Percentiles rank a stretch among this genome's conserved stretches.
Conservation (phyloP, 768 basidiomycete species). For the Phylloporus sp. region DNA sequence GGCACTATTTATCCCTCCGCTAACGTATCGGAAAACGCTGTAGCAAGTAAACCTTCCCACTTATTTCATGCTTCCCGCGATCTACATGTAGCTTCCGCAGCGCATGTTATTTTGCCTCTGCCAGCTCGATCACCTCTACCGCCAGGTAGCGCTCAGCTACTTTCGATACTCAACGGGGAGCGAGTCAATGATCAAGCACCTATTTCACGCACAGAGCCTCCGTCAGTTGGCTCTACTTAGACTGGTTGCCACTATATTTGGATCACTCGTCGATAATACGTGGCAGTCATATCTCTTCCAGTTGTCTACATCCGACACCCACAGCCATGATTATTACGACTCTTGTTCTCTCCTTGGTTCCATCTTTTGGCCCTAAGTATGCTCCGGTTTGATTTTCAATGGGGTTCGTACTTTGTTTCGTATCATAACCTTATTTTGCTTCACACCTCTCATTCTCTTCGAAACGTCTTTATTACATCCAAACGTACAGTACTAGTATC, state of each 20-base stretch:
- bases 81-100: conserved; percentile 9
- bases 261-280: conserved; percentile 7
- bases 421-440: conserved; percentile 30
- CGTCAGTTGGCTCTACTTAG: conserved; percentile 25
- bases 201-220: conserved; percentile 6
- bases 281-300: conserved; percentile 5
- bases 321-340: neutral
- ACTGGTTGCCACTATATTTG: conserved; percentile 18
- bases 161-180: conserved; percentile 35
- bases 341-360: conserved; percentile 15
- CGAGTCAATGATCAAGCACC: conserved; percentile 11
- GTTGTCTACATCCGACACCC: neutral
- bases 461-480: conserved; percentile 12
- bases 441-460: conserved; percentile 18
- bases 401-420: conserved; percentile 27
- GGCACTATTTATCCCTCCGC: conserved; percentile 14
- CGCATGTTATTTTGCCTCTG: conserved; percentile 11
- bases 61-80: conserved; percentile 11
- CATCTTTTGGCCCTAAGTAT: conserved; percentile 19
- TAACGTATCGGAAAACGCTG: conserved; percentile 7
- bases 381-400: conserved; percentile 18
- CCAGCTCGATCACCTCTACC: conserved; percentile 16
- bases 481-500: conserved; percentile 32
- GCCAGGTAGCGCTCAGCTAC: conserved; percentile 28
- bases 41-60: conserved; percentile 5